Evolutionary conservation across 306 rosid genomes (phyloP).

Genomic region (Acacia crassicarpa): DNA sequence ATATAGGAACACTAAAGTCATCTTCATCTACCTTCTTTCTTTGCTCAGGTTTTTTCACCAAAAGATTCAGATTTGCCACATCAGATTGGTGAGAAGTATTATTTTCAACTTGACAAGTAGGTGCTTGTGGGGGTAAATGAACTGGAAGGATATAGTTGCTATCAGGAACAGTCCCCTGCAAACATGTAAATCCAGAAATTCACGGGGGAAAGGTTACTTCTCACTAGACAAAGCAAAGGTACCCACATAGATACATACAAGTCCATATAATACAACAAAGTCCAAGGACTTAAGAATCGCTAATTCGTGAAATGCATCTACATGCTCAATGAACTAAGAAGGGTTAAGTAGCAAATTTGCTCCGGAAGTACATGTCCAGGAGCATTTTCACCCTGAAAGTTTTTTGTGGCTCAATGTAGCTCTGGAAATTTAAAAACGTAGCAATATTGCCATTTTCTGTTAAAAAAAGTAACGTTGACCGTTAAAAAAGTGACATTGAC

Average conservation of each 20-base stretch:
- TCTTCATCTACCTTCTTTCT: conserved; percentile 68
- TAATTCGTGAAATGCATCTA: background rate
- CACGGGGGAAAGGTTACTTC: conserved; percentile 13
- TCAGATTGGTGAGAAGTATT: conserved; percentile 41
- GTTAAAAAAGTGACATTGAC: too few relatives aligned
- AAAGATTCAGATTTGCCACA: conserved; percentile 32
- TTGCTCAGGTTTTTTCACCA: conserved; percentile 43
- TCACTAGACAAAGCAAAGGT: background rate
- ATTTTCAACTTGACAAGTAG: conserved; percentile 46
- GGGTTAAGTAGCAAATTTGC: too few relatives aligned
- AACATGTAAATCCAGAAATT: conserved; percentile 27
- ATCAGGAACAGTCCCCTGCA: conserved; percentile 66
- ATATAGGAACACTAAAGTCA: conserved; percentile 82
- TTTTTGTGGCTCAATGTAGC: too few relatives aligned
- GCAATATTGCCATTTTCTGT: too few relatives aligned
- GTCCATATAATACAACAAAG: conserved; percentile 3
- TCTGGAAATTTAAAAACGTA: too few relatives aligned
- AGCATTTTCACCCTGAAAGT: too few relatives aligned
- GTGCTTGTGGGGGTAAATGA: conserved; percentile 38
- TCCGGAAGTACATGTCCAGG: too few relatives aligned
- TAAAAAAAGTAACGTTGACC: too few relatives aligned
- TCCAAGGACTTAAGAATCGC: background rate
- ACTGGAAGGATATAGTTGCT: conserved; percentile 47
- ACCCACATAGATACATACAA: background rate
- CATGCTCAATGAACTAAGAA: background rate